Percentiles rank a stretch among this genome's conserved stretches.
phyloP scores from a whole-genome alignment of 2,329 filamentous ascomycete species.

The Phyllosticta ampelicida region DNA sequence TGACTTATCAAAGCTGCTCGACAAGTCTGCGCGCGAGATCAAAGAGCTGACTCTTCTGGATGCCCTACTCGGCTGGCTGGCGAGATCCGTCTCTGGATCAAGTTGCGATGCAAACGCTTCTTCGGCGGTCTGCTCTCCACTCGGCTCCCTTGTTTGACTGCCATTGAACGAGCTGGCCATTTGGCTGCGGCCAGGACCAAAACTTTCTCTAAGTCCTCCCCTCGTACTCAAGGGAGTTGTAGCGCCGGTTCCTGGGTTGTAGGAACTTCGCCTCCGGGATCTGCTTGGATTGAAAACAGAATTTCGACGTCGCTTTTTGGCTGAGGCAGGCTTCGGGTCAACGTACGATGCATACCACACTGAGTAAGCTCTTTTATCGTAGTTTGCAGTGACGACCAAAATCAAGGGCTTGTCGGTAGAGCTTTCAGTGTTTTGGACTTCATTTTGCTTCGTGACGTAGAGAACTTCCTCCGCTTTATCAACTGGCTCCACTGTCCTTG shows the following conservation, averaged over 20 bases:
- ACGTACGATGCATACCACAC: constrained; percentile 78
- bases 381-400: constrained; percentile 71
- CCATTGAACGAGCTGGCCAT: constrained; percentile 28
- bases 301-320: constrained; percentile 28
- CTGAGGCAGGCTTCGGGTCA: constrained; percentile 46
- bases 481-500: constrained; percentile 45
- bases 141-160: constrained; percentile 20
- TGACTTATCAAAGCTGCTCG: constrained; percentile 69
- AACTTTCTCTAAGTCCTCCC: constrained; percentile 63
- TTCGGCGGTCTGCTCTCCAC: constrained; percentile 32
- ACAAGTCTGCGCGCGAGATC: constrained; percentile 76
- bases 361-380: constrained; percentile 64
- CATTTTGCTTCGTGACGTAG: constrained; percentile 61
- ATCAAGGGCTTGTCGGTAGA: constrained; percentile 41
- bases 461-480: constrained; percentile 72
- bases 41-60: constrained; percentile 85
- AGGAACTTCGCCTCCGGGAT: constrained; percentile 54
- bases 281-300: constrained; percentile 24
- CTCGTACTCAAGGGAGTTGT: constrained; percentile 59
- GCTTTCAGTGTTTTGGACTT: constrained; percentile 39
- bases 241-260: constrained; percentile 50
- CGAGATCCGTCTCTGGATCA: constrained; percentile 37
- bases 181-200: constrained; percentile 41
- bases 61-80: constrained; percentile 45
- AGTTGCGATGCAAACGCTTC: constrained; percentile 39